These are phyloP conservation scores for Immersiella caudata DNA, from an alignment of 495 filamentous ascomycete genomes.

Conservation along the genomic window DNA sequence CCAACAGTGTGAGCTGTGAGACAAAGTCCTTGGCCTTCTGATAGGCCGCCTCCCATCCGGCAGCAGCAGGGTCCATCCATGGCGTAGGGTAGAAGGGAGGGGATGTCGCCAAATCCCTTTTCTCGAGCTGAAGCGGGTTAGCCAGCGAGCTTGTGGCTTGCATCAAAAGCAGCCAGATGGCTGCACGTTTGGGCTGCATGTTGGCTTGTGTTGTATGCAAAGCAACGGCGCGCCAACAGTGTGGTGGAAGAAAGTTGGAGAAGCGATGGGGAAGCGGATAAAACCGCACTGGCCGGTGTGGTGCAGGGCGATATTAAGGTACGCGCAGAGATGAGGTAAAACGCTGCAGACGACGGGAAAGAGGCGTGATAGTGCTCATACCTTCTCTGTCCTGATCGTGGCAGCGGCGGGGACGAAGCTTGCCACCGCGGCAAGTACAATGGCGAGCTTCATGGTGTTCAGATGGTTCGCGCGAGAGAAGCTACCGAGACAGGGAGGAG, in stretches of 20 bases:
- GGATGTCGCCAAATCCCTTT: slow-evolving; percentile 38
- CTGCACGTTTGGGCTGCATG: slow-evolving; percentile 32
- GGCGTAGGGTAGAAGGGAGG: slow-evolving; percentile 80
- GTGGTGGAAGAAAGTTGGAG: slow-evolving; percentile 7
- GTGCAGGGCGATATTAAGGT: slow-evolving; percentile 10
- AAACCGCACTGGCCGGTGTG: slow-evolving; percentile 1
- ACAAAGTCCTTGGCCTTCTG: slow-evolving; percentile 76
- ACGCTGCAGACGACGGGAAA: background rate
- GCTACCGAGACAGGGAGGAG: background rate
- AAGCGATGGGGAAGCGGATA: slow-evolving; percentile 18
- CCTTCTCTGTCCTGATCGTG: slow-evolving; percentile 15
- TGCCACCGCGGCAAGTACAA: background rate
- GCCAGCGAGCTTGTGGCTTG: slow-evolving; percentile 21
- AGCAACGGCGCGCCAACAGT: background rate
- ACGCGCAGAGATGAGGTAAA: background rate
- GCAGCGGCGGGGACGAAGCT: background rate
- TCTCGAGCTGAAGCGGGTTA: slow-evolving; percentile 33
- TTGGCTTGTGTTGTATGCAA: slow-evolving; percentile 22
- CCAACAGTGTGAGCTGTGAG: slow-evolving; percentile 76
- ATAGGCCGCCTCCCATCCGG: slow-evolving; percentile 79
- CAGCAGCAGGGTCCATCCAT: slow-evolving; percentile 71
- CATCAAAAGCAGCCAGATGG: slow-evolving; percentile 25
- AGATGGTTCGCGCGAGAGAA: background rate
- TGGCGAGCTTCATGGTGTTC: slow-evolving; percentile 4
- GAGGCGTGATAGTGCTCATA: background rate